Conservation (phyloP, 495 filamentous ascomycete species). For the Aspergillus egyptiacus region DNA sequence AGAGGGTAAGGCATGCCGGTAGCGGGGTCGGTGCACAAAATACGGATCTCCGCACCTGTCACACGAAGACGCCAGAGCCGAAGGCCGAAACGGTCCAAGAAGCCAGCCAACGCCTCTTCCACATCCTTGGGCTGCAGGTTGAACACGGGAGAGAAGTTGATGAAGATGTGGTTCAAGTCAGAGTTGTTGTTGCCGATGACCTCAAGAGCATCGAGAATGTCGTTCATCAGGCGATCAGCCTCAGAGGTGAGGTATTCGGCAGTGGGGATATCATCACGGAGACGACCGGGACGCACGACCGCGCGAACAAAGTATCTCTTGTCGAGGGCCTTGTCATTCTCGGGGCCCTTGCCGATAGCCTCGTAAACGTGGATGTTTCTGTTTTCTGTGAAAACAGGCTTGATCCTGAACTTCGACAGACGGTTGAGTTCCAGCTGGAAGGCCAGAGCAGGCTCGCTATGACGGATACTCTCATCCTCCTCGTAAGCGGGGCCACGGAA, state of each 20-base stretch:
- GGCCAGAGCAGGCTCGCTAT: slow-evolving; percentile 90
- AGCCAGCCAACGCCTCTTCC: slow-evolving; percentile 88
- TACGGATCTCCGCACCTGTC: slow-evolving; percentile 95
- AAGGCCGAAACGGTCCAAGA: slow-evolving; percentile 92
- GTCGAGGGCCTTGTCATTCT: slow-evolving; percentile 65
- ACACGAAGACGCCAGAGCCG: slow-evolving; percentile 95
- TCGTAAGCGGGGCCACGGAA: slow-evolving; percentile 87
- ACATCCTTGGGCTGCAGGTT: slow-evolving; percentile 85
- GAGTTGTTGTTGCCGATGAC: slow-evolving; percentile 99
- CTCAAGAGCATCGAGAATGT: slow-evolving; percentile 95
- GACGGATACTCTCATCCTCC: slow-evolving; percentile 93
- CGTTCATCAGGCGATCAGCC: slow-evolving; percentile 91
- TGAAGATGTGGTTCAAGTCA: slow-evolving; percentile 99
- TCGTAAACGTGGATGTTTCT: slow-evolving; percentile 98
- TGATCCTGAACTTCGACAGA: slow-evolving; percentile 94
- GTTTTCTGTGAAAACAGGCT: slow-evolving; percentile 97
- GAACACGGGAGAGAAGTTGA: slow-evolving; percentile 97
- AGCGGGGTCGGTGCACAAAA: slow-evolving; percentile 84
- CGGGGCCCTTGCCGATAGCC: slow-evolving; percentile 85
- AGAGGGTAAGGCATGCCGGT: slow-evolving; percentile 87
- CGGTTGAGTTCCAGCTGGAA: slow-evolving; percentile 96
- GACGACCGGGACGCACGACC: slow-evolving; percentile 83
- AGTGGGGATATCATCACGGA: slow-evolving; percentile 94
- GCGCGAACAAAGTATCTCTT: slow-evolving; percentile 98
- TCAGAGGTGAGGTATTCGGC: slow-evolving; percentile 97